Percentiles rank a stretch among this genome's conserved stretches.
These are phyloP conservation scores for Aspergillus japonicus DNA, from an alignment of 2,329 filamentous ascomycete genomes.

Conservation along the genomic window DNA sequence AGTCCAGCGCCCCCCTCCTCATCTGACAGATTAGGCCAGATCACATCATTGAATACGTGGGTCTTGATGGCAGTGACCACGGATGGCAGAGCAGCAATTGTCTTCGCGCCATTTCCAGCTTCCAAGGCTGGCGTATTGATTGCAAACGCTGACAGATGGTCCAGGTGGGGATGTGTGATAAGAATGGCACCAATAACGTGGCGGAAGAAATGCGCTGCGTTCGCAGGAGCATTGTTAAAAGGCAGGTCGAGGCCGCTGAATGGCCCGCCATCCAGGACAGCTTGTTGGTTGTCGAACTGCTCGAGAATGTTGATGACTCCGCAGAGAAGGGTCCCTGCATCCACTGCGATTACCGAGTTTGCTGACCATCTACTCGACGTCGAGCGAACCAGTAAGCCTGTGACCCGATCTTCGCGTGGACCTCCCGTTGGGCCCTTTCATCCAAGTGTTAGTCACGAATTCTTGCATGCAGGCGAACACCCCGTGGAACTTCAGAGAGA, in stretches of 20 bases:
- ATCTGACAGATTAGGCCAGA: constrained; percentile 96
- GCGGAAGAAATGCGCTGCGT: constrained; percentile 76
- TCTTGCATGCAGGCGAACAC: constrained; percentile 20
- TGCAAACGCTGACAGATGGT: constrained; percentile 87
- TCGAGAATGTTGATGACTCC: constrained; percentile 80
- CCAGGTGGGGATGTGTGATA: constrained; percentile 95
- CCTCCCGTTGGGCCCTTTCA: constrained; percentile 82
- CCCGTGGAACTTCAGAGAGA: constrained; percentile 3
- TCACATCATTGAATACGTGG: constrained; percentile 96
- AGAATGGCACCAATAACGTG: constrained; percentile 83
- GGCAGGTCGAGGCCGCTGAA: constrained; percentile 77
- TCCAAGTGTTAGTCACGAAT: constrained; percentile 27
- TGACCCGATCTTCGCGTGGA: constrained; percentile 84
- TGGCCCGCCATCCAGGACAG: constrained; percentile 56
- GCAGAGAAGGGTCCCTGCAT: constrained; percentile 85
- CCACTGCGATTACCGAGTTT: constrained; percentile 84
- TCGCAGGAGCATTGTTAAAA: constrained; percentile 65
- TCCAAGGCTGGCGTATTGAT: constrained; percentile 89
- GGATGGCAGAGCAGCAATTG: constrained; percentile 77
- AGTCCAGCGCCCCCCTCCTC: constrained; percentile 93
- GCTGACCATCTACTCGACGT: constrained; percentile 74
- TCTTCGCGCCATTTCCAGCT: constrained; percentile 73
- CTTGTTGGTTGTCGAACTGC: constrained; percentile 29
- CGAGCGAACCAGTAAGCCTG: constrained; percentile 84
- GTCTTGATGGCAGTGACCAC: constrained; percentile 91